Evolutionary conservation across 78 protist genomes (phyloP), one percentile per base, ranked within the genome.

Genomic region (Dictyostelium capitatum): DNA sequence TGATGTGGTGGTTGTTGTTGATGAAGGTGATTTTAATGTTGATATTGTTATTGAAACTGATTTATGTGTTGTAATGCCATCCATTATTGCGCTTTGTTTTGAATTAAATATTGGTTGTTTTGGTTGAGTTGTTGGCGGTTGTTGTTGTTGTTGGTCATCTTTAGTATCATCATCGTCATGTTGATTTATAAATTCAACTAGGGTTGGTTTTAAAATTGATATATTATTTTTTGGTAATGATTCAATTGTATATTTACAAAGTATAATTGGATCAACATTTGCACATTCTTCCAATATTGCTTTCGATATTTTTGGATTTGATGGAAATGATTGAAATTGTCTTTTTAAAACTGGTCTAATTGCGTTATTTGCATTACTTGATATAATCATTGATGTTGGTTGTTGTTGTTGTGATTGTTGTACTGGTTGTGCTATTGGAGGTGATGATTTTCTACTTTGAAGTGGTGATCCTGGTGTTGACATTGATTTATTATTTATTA

Each of bases 31-130:
- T 70, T 80, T 72, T 53, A 81, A 83, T n/a, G 50, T 43, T 4
- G 79, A 43, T n/a, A 72, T 72, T 10, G 90, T 83, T 6, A 83
- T 72, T 25, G 90, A 83, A 12, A 83, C 79, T 8, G 90, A 83
- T 83, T 83, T 83, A 17, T 77, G 70, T 6, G 85, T 54, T 19
- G 85, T 54, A 48, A 80, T 80, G 3, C 51, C 59, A n/a, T 32
- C 59, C 28, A 43, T 32, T 2, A 10, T 23, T 48, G 73, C 30
- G n/a, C 43, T n/a, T 20, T 32, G 59, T 23, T 32, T 46, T 59
- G 83, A 78, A 32, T 28, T 59, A 46, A 78, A 54, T 15, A 41
- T 41, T 51, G 83, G 43, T 50, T 19, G 46, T 17, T 32, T 12
- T 6, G 50, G 30, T 12, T 11, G 8, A 25, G 65, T 20, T 7